Evolutionary conservation across 129 eudicot genomes (phyloP), one percentile per base, ranked within the genome.

Genomic region (Escallonia herrerae): DNA sequence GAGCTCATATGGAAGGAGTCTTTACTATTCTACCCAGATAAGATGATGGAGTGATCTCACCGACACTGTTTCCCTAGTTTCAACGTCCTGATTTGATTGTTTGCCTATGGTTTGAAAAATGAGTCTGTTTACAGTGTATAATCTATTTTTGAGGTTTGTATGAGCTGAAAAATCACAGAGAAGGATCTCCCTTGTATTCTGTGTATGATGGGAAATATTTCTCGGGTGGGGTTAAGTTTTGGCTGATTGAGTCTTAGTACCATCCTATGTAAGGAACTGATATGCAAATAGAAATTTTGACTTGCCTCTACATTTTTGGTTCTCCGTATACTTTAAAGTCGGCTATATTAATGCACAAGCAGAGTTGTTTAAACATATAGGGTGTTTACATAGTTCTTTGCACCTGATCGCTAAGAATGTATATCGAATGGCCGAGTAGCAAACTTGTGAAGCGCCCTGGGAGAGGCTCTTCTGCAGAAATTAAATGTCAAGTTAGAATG

Each of bases 1-100:
- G 94, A 91, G 58, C 86, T 91, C 46, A 84, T 91, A 10, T 91
- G 95, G 97, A 74, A 33, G 69, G 97, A 91, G 72, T 69, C 90
- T 53, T 56, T 91, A 60, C 80, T 79, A 48, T 91, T 82, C 63
- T 84, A 87, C 66, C 93, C 95, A 2, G 97, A 82, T 76, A 65
- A 66, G 67, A 62, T 48, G 71, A 38, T 51, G 64, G 56, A 62
- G 60, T 61, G 59, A 58, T 43, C 53, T 15, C n/a, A 69, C 67
- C n/a, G 43, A 40, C 54, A 40, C 61, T 42, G 60, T 65, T 58
- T 69, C n/a, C 6, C 45, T 51, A 10, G 15, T 60, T 39, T 58
- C 7, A 11, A 53, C 14, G 33, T 53, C 15, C 58, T 12, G 58
- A 53, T 4, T 22, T 61, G 55, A 41, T 4, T 39, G 56, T 58